Percentiles rank a stretch among this genome's conserved stretches.
Conservation (phyloP, 495 filamentous ascomycete genomes). For the Neurospora africana region DNA sequence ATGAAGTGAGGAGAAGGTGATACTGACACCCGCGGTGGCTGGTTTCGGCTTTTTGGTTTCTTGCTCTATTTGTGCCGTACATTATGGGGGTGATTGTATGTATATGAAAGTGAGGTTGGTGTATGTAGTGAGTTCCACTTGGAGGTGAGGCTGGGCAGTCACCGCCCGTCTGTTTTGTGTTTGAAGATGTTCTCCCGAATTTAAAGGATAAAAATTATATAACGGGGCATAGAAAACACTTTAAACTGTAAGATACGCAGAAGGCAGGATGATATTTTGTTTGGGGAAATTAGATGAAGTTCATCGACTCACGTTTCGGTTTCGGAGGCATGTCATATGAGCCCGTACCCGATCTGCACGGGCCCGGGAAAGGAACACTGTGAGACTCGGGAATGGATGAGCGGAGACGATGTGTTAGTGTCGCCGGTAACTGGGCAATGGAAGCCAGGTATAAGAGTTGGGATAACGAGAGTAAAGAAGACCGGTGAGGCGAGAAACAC, state of each 20-base stretch:
- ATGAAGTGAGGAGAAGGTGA: conserved; percentile 3
- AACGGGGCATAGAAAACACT: not conserved
- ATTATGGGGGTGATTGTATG: not conserved
- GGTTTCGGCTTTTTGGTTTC: conserved; percentile 11
- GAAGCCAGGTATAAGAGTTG: not conserved
- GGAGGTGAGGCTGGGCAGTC: not conserved
- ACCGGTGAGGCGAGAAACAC: not conserved
- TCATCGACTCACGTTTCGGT: conserved; percentile 8
- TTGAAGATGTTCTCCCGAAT: not conserved
- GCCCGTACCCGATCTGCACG: not conserved
- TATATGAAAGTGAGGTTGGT: not conserved
- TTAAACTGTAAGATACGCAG: not conserved
- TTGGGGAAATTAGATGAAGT: not conserved
- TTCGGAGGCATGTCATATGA: not conserved
- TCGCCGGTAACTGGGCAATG: not conserved
- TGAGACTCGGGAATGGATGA: not conserved
- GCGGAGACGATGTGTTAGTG: not conserved
- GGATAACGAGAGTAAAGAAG: not conserved
- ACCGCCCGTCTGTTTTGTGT: not conserved
- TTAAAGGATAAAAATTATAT: not conserved
- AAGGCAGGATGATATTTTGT: not conserved
- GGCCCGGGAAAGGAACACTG: not conserved
- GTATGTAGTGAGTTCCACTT: not conserved
- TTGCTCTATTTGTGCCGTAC: conserved; percentile 17
- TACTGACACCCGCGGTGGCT: conserved; percentile 16